Percentiles rank a stretch among this genome's conserved stretches.
Conservation (phyloP, 441 rosid species). For the Francoa sonchifolia region DNA sequence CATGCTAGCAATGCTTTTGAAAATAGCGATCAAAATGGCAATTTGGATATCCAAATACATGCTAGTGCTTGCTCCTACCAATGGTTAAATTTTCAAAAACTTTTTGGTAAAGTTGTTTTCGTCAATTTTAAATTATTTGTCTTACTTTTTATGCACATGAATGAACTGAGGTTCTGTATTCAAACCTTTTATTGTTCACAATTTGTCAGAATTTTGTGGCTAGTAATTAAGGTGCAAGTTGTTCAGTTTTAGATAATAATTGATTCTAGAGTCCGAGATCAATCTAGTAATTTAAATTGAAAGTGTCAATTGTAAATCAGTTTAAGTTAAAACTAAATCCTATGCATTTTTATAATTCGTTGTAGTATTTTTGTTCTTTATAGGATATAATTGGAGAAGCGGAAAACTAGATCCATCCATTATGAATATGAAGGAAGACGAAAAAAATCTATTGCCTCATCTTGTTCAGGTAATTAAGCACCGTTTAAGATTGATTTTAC, state of each 20-base stretch:
- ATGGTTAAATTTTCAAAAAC: slow-evolving; percentile 71
- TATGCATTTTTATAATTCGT: neutral
- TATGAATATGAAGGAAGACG: slow-evolving; percentile 41
- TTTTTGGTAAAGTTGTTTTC: slow-evolving; percentile 37
- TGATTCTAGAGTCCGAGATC: neutral
- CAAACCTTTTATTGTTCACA: no score
- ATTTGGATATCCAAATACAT: slow-evolving; percentile 37
- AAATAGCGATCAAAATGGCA: slow-evolving; percentile 26
- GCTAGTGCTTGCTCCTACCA: slow-evolving; percentile 61
- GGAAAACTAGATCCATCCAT: slow-evolving; percentile 68
- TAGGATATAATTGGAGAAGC: slow-evolving; percentile 78
- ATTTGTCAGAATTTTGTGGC: no score
- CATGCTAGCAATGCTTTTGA: slow-evolving; percentile 77
- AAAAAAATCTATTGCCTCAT: slow-evolving; percentile 38
- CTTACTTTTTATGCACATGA: no score
- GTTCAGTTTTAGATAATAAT: no score
- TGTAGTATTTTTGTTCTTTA: neutral
- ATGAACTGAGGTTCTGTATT: no score
- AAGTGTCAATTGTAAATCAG: no score
- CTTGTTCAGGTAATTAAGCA: slow-evolving; percentile 65
- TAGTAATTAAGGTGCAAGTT: no score
- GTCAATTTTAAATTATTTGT: no score
- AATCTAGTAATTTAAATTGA: no score
- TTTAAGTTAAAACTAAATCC: no score
- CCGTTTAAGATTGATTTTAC: no score